Evolutionary conservation across 164 flowering plant species (phyloP).

Genomic region (Annona cherimola): DNA sequence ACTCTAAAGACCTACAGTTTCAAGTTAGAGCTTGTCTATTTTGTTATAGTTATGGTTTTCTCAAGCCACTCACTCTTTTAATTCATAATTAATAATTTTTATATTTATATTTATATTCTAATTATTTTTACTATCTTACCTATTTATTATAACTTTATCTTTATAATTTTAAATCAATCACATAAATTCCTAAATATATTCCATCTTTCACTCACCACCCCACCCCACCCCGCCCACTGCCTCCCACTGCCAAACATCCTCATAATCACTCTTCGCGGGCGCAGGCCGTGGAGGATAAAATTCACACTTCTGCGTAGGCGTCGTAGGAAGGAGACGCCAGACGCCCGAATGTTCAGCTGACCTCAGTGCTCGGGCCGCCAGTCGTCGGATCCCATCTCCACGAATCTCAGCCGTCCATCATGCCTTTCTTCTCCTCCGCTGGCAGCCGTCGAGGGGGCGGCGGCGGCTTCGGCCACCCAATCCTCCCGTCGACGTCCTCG

Average conservation of each 20-base stretch:
- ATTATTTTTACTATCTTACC: no score
- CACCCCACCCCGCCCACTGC: no score
- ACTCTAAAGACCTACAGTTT: no score
- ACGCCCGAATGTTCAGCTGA: background rate
- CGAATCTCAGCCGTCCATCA: background rate
- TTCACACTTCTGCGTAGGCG: background rate
- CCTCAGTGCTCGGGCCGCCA: background rate
- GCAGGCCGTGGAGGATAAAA: background rate
- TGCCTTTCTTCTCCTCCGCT: conserved; percentile 13
- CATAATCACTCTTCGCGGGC: background rate
- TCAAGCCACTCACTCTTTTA: no score
- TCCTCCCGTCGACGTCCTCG: conserved; percentile 2
- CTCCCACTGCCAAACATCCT: background rate
- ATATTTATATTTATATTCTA: no score
- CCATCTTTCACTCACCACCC: no score
- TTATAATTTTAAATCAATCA: no score
- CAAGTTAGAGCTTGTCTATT: no score
- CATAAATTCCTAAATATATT: no score
- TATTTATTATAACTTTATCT: no score
- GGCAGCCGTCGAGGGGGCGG: conserved; percentile 12
- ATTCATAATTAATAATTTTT: no score
- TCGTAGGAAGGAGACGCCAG: background rate
- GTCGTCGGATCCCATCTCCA: background rate
- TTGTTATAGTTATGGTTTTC: no score
- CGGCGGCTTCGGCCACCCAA: background rate